These are phyloP conservation scores for Diutina sp. DNA, from an alignment of 1,139 yeast species.

Conservation along the genomic window DNA sequence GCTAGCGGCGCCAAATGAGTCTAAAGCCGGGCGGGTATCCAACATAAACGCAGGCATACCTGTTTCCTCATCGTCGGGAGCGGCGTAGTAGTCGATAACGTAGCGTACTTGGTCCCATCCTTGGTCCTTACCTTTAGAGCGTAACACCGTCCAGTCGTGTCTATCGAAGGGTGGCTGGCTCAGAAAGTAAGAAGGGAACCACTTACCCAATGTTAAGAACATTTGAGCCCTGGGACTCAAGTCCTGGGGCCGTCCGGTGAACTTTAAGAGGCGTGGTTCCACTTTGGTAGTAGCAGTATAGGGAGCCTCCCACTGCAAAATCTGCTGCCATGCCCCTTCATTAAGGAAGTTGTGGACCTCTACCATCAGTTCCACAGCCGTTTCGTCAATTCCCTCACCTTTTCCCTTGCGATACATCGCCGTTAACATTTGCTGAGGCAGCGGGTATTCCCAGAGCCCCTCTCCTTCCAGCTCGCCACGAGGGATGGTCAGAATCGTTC, in stretches of 20 bases:
- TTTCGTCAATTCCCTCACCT: slow-evolving; percentile 77
- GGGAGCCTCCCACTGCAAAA: slow-evolving; percentile 74
- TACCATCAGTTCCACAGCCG: slow-evolving; percentile 95
- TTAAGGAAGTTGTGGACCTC: slow-evolving; percentile 91
- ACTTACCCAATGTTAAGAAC: slow-evolving; percentile 50
- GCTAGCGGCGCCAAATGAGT: slow-evolving; percentile 42
- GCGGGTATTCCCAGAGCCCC: slow-evolving; percentile 96
- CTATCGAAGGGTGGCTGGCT: slow-evolving; percentile 90
- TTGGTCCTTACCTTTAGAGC: slow-evolving; percentile 38
- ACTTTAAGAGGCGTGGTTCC: slow-evolving; percentile 69
- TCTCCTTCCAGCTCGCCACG: slow-evolving; percentile 53
- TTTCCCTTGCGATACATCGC: slow-evolving; percentile 95
- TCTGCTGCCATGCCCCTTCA: slow-evolving; percentile 97
- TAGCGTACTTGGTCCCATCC: slow-evolving; percentile 57
- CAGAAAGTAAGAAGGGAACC: slow-evolving; percentile 64
- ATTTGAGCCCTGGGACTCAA: slow-evolving; percentile 78
- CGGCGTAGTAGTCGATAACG: slow-evolving; percentile 87
- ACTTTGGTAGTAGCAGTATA: slow-evolving; percentile 36
- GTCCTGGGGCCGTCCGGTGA: slow-evolving; percentile 88
- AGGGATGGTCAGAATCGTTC: slow-evolving; percentile 80
- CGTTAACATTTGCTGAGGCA: slow-evolving; percentile 97
- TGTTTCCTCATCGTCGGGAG: slow-evolving; percentile 80
- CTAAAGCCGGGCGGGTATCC: slow-evolving; percentile 94
- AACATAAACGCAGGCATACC: slow-evolving; percentile 86
- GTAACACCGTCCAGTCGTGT: slow-evolving; percentile 95